phyloP scores from a whole-genome alignment of 2,329 filamentous ascomycete genomes.

The Neurospora crassa region DNA sequence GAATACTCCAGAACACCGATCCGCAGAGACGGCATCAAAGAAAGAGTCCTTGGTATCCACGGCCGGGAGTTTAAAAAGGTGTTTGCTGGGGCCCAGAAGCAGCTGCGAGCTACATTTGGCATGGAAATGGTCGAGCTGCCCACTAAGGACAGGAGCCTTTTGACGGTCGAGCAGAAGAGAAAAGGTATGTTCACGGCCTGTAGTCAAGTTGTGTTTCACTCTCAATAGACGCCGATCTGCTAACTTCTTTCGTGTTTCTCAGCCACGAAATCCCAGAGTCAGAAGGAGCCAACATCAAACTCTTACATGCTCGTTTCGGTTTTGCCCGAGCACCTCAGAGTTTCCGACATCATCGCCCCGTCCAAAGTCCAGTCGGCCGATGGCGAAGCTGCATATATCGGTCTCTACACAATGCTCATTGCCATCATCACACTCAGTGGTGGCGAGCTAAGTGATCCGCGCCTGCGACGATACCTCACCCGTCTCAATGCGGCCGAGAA shows the following conservation, averaged over 20 bases:
- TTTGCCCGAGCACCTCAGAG: constrained; percentile 59
- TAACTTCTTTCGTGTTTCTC: constrained; percentile 5
- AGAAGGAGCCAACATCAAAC: constrained; percentile 46
- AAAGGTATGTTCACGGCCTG: constrained; percentile 44
- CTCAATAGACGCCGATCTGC: not conserved
- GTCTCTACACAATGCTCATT: constrained; percentile 71
- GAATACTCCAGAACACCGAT: constrained; percentile 54
- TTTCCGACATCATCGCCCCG: constrained; percentile 57
- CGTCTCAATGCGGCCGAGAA: constrained; percentile 68
- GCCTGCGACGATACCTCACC: constrained; percentile 64
- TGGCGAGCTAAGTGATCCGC: constrained; percentile 66
- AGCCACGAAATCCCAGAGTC: constrained; percentile 39
- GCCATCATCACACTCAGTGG: constrained; percentile 66
- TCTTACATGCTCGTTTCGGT: constrained; percentile 69
- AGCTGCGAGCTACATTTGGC: constrained; percentile 67
- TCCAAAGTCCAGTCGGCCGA: constrained; percentile 54
- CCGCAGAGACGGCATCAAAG: constrained; percentile 50
- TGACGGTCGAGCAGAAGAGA: constrained; percentile 57
- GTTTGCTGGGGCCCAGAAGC: constrained; percentile 66
- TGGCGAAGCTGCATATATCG: constrained; percentile 71
- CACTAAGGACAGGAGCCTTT: constrained; percentile 66
- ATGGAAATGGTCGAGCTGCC: constrained; percentile 88
- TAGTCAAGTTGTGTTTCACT: not conserved
- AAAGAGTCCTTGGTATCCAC: constrained; percentile 63
- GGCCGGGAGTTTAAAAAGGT: constrained; percentile 64